phyloP scores from a whole-genome alignment of 2,329 filamentous ascomycete species.

The Fusarium aywerte region DNA sequence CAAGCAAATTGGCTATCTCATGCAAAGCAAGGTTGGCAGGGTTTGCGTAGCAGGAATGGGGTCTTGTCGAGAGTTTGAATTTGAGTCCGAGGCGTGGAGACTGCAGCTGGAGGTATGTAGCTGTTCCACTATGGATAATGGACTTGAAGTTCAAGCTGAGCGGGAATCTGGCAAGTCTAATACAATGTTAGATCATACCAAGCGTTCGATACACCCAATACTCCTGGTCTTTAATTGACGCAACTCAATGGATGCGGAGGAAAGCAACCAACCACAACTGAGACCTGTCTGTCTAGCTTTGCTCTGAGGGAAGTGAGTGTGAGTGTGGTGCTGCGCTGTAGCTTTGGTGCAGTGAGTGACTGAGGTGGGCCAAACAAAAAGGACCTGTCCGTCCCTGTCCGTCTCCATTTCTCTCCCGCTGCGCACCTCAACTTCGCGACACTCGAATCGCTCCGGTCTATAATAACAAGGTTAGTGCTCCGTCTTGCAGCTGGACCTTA shows the following conservation, averaged over 20 bases:
- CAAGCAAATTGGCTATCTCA: slow-evolving; percentile 24
- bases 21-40: slow-evolving; percentile 20
- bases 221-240: slow-evolving; percentile 19
- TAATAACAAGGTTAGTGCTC: slow-evolving; percentile 10
- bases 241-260: background rate
- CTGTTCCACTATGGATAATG: slow-evolving; percentile 1
- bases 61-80: background rate
- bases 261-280: background rate
- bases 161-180: background rate
- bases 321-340: background rate
- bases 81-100: background rate
- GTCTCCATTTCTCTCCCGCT: slow-evolving; percentile 5
- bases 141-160: background rate
- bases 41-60: slow-evolving; percentile 2
- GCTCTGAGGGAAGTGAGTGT: background rate
- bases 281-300: slow-evolving; percentile 14
- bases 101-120: background rate
- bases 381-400: background rate
- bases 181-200: slow-evolving; percentile 18
- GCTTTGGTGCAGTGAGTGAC: slow-evolving; percentile 1
- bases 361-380: slow-evolving; percentile 12
- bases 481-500: background rate
- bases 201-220: slow-evolving; percentile 8
- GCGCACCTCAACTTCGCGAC: background rate
- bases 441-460: slow-evolving; percentile 10